These are phyloP conservation scores for Penicillium sclerotigenum DNA, from an alignment of 2,329 filamentous ascomycete genomes.

Conservation along the genomic window DNA sequence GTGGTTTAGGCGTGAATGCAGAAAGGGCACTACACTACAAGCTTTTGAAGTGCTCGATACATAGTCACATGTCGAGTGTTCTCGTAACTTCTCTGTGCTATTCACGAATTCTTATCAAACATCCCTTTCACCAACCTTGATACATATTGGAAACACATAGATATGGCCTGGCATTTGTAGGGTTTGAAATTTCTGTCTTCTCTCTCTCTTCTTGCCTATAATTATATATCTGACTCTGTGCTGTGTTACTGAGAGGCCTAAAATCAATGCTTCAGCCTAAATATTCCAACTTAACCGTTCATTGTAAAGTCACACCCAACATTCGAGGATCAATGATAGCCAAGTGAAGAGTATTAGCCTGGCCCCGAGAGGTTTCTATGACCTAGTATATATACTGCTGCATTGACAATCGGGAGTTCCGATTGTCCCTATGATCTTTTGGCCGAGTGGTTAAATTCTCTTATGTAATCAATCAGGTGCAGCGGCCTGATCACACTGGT, in stretches of 20 bases:
- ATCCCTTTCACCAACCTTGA: background rate
- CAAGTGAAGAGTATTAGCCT: too few relatives aligned
- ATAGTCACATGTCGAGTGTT: background rate
- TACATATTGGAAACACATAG: background rate
- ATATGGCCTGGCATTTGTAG: background rate
- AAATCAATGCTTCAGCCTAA: rapidly evolving
- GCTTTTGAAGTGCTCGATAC: background rate
- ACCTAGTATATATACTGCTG: too few relatives aligned
- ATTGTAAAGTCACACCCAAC: background rate
- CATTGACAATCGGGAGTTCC: too few relatives aligned
- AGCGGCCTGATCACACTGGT: too few relatives aligned
- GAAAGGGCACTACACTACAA: background rate
- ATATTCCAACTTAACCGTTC: rapidly evolving
- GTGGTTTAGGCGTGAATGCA: too few relatives aligned
- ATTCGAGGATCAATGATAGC: background rate
- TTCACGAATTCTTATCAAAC: background rate
- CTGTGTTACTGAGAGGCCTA: rapidly evolving
- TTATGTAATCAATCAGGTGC: too few relatives aligned
- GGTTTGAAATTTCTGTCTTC: too few relatives aligned
- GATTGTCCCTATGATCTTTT: too few relatives aligned
- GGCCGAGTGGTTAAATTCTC: too few relatives aligned
- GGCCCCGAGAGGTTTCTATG: too few relatives aligned
- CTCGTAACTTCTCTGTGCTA: background rate
- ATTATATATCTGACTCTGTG: background rate
- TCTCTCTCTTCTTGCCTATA: background rate